Base-by-base conservation (phyloP, 306 rosid species). In the Cotoneaster glaucophyllus region DNA sequence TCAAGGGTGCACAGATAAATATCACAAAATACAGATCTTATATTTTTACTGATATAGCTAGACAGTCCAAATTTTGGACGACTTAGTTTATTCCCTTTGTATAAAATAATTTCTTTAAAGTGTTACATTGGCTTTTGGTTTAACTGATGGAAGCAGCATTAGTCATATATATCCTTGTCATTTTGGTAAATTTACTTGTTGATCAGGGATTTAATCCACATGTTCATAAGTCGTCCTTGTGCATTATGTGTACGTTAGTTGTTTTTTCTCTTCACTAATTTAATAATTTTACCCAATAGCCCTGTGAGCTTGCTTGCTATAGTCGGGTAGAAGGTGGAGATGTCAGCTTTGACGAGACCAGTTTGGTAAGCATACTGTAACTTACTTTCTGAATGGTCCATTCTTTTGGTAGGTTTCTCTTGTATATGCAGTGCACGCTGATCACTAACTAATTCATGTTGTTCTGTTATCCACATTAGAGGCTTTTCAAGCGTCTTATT, bases 261-360 rank as follows among this genome's bases (percentile, higher is more conserved):
- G 10, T 70, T 28, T 37, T 25, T 43, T 39, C 6, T 50, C 12
- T 67, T n/a, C 17, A 2, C 67, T 85, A 66, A 79, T 74, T 50
- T 82, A 65, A 69, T 74, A 77, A 56, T 76, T 75, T 82, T 69
- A 44, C 84, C 58, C 80, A 73, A 76, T 66, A 92, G 99, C 98
- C 99, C 37, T 83, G 88, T 78, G 98, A 95, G 80, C 67, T 95
- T 85, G 97, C 86, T 28, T 88, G 91, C 85, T 95, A 89, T 82
- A 92, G 98, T 80, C 96, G 97, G 65, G 92, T 70, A n/a, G 97
- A 95, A 85, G 97, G 90, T 1, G 98, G 99, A 69, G 89, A 89
- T 67, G 97, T 95, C 64, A 78, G 39, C 84, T 95, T 95, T 64
- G 97, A 95, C 18, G 99, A 92, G 67, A 89, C 93, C 61, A 86